phyloP scores from a whole-genome alignment of 805 yeast genomes.

The Scheffersomyces lignosus region DNA sequence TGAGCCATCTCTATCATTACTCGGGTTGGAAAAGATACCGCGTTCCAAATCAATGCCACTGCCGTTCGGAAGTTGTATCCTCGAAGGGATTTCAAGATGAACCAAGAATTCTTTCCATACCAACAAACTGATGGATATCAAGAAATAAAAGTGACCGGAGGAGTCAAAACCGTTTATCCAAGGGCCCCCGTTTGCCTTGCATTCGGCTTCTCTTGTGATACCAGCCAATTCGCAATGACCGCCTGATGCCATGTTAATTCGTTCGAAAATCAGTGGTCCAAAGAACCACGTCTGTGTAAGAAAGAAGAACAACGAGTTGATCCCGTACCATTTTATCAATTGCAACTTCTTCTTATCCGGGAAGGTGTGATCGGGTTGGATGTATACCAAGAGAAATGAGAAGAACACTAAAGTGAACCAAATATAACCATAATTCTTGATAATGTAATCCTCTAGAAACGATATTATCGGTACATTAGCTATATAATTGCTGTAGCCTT shows the following conservation, averaged over 20 bases:
- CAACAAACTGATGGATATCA: conserved; percentile 43
- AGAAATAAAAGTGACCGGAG: conserved; percentile 53
- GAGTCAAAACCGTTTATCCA: conserved; percentile 56
- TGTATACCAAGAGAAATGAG: conserved; percentile 8
- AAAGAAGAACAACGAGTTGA: conserved; percentile 10
- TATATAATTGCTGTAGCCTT: conserved; percentile 11
- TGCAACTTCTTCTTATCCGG: conserved; percentile 4
- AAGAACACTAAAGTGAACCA: conserved; percentile 26
- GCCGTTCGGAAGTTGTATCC: neutral
- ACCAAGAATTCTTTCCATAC: conserved; percentile 13
- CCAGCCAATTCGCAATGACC: conserved; percentile 33
- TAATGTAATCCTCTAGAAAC: conserved; percentile 20
- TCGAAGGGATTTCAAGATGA: neutral
- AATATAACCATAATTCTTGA: conserved; percentile 27
- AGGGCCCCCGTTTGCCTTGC: conserved; percentile 18
- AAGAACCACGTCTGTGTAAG: conserved; percentile 29
- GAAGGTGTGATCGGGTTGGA: conserved; percentile 1
- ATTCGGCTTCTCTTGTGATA: conserved; percentile 6
- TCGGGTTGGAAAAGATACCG: neutral
- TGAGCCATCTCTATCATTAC: neutral
- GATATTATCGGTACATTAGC: conserved; percentile 10
- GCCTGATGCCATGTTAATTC: conserved; percentile 29
- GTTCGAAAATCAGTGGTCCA: conserved; percentile 33
- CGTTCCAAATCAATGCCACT: neutral
- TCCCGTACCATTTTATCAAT: conserved; percentile 8